phyloP scores from a whole-genome alignment of 495 filamentous ascomycete species.

The Parathielavia hyrcaniae region DNA sequence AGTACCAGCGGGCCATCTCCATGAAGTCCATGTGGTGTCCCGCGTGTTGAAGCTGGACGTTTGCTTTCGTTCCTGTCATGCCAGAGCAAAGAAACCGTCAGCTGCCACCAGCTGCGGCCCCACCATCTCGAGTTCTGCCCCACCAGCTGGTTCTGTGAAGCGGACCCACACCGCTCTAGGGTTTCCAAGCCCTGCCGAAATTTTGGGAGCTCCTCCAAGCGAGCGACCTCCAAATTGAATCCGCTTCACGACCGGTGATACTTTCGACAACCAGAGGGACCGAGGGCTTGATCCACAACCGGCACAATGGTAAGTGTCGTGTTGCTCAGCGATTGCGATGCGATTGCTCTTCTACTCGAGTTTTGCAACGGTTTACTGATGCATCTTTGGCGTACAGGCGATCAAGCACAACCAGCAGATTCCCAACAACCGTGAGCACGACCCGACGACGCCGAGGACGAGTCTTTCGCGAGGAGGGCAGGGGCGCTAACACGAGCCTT shows the following conservation, averaged over 20 bases:
- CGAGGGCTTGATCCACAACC: constrained; percentile 37
- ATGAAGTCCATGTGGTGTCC: too few species aligned
- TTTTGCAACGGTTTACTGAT: constrained; percentile 20
- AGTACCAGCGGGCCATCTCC: too few species aligned
- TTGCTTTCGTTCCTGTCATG: not conserved
- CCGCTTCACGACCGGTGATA: constrained; percentile 32
- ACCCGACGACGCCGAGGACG: constrained; percentile 22
- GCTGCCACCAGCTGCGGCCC: constrained; percentile 11
- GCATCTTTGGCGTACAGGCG: constrained; percentile 45
- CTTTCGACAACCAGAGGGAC: constrained; percentile 32
- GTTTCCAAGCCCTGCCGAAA: constrained; percentile 47
- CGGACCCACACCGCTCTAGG: constrained; percentile 36
- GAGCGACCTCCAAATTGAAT: constrained; percentile 39
- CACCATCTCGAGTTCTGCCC: constrained; percentile 10
- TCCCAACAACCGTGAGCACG: constrained; percentile 83
- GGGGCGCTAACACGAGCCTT: constrained; percentile 22
- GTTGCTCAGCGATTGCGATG: constrained; percentile 15
- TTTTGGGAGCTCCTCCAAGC: constrained; percentile 34
- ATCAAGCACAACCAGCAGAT: constrained; percentile 99
- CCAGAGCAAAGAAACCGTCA: not conserved
- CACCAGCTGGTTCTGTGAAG: constrained; percentile 26
- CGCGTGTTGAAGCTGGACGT: too few species aligned
- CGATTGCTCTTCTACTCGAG: constrained; percentile 1
- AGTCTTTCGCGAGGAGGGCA: constrained; percentile 8
- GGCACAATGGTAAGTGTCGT: constrained; percentile 32